Evolutionary conservation across 2,329 filamentous ascomycete genomes (phyloP).

Genomic region (Huntiella bhutanensis): DNA sequence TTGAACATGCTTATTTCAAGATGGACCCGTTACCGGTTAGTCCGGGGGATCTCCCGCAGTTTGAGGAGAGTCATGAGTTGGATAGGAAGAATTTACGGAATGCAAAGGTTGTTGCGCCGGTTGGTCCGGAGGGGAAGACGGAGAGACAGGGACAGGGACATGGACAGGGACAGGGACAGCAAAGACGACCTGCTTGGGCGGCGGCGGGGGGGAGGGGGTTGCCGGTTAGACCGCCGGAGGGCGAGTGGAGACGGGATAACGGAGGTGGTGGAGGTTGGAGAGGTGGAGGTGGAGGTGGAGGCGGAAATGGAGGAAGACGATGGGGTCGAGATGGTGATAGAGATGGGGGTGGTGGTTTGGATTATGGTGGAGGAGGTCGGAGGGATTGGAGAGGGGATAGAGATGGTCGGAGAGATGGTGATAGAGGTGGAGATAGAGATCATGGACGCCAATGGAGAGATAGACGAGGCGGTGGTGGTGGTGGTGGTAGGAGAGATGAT

Average conservation of each 20-base stretch:
- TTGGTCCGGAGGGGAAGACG: constrained; percentile 67
- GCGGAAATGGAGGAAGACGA: not conserved
- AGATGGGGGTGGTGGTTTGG: constrained; percentile 1
- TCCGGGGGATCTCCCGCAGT: constrained; percentile 73
- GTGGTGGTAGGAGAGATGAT: not conserved
- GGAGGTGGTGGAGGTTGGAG: constrained; percentile 1
- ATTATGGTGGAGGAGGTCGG: constrained; percentile 16
- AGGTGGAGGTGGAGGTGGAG: not conserved
- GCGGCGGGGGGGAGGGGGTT: constrained; percentile 11
- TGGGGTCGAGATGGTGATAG: not conserved
- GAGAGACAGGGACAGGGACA: constrained; percentile 29
- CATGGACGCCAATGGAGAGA: constrained; percentile 16
- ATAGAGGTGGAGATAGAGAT: constrained; percentile 32
- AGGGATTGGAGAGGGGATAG: constrained; percentile 18
- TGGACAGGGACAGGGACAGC: constrained; percentile 21
- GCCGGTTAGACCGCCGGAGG: constrained; percentile 6
- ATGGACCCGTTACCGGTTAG: constrained; percentile 58
- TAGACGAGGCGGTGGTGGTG: not conserved
- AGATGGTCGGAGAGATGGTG: constrained; percentile 16
- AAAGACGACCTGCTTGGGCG: constrained; percentile 2
- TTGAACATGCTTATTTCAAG: constrained; percentile 83
- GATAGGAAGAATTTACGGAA: constrained; percentile 81
- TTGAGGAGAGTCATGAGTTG: constrained; percentile 92
- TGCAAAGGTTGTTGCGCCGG: constrained; percentile 65
- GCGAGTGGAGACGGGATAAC: not conserved